These are phyloP conservation scores for Zygotorulaspora florentina DNA, from an alignment of 805 yeast genomes.

Conservation along the genomic window DNA sequence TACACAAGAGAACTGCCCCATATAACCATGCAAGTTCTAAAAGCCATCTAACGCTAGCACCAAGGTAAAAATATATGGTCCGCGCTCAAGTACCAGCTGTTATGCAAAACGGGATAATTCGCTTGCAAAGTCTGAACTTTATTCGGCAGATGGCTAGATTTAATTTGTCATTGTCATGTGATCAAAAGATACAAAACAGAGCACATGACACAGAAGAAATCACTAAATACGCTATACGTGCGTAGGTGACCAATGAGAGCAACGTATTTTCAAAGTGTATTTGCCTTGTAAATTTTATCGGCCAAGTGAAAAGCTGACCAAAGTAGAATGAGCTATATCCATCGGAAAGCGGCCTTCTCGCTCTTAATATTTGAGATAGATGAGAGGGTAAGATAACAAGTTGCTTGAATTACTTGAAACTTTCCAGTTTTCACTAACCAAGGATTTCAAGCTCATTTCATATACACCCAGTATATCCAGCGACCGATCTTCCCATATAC, in stretches of 20 bases:
- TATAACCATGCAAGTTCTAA: too few species aligned
- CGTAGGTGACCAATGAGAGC: not conserved
- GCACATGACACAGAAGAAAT: not conserved
- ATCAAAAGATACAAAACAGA: not conserved
- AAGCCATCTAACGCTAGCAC: too few species aligned
- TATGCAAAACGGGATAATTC: too few species aligned
- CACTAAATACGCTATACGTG: not conserved
- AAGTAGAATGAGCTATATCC: not conserved
- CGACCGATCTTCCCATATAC: not conserved
- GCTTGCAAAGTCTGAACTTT: too few species aligned
- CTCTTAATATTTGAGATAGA: not conserved
- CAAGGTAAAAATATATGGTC: too few species aligned
- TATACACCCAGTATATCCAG: not conserved
- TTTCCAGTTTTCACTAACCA: not conserved
- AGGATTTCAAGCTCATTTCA: not conserved
- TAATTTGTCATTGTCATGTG: too few species aligned
- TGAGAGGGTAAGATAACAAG: not conserved
- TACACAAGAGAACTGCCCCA: too few species aligned
- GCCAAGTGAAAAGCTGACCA: not conserved
- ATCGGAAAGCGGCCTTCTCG: not conserved
- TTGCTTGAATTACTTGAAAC: too few species aligned
- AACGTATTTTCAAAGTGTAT: not conserved
- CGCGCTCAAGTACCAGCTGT: too few species aligned
- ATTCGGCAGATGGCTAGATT: too few species aligned
- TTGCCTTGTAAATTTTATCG: not conserved